Evolutionary conservation across 495 filamentous ascomycete genomes (phyloP), one percentile per base, ranked within the genome.

Genomic region (Podospora fimiseda): DNA sequence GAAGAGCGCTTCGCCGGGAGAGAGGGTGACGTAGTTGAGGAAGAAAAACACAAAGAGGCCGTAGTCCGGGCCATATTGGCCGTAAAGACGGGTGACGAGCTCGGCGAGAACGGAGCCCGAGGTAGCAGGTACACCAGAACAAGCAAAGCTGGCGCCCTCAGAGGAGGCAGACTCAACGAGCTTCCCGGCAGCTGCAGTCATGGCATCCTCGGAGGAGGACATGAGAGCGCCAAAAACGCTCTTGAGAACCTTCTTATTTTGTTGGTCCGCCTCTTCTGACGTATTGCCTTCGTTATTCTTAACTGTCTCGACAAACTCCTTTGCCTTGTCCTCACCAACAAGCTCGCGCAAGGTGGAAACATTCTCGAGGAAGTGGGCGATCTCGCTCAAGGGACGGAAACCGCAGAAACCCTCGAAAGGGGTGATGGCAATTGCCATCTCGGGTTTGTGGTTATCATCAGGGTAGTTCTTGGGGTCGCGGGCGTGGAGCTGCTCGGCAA

Each of bases 361-460:
- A 1, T 80, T 80, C 15, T 81, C 70, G 9, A 99, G 77, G 67
- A 97, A 96, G 65, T 94, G 88, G 2, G 82, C 74, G 44, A 96
- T 92, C 70, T 99, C 89, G 19, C 64, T 76, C 9, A 97, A 71
- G 0, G 93, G 93, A 14, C 93, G 82, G 75, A 98, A 98, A 14
- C 93, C 92, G 62, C 93, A 98, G 22, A 98, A 77, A 6, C 93
- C 93, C 62, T 96, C 93, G 56, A 98, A 98, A 2, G 87, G 85
- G 1, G 93, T 96, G 64, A 98, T 83, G 49, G 93, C 93, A 63
- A 98, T 95, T 50, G 92, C 87, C 93, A 98, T 98, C 70, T 98
- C 93, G 42, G 93, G 93, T 70, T 98, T 98, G 75, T 98, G 93
- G 69, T 98, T 98, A 73, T 96, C 92, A 77, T 98, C 92, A 52